These are phyloP conservation scores for Anisodus acutangulus DNA, from an alignment of 257 asterid genomes.

Conservation along the genomic window DNA sequence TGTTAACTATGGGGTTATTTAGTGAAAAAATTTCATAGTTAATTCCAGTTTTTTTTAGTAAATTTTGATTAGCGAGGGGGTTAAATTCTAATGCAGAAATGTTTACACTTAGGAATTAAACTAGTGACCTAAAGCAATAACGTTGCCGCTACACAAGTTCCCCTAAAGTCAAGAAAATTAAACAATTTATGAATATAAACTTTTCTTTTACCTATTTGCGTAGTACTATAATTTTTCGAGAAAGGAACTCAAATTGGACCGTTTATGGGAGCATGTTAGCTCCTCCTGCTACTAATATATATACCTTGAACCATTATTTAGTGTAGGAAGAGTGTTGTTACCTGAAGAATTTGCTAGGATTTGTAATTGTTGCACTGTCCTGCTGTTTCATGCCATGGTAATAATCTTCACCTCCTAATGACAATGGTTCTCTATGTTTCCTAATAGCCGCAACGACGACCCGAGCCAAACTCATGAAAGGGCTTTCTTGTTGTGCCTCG, in stretches of 20 bases:
- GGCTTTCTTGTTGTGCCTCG: conserved; percentile 46
- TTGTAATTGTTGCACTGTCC: conserved; percentile 30
- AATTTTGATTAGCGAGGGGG: background rate
- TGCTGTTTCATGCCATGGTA: conserved; percentile 33
- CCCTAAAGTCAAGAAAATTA: too few relatives aligned
- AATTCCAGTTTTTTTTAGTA: too few relatives aligned
- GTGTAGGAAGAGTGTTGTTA: conserved; percentile 29
- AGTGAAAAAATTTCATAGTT: too few relatives aligned
- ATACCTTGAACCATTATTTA: background rate
- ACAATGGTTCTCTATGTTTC: conserved; percentile 40
- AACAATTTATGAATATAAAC: too few relatives aligned
- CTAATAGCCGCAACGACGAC: conserved; percentile 49
- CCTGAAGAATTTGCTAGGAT: conserved; percentile 48
- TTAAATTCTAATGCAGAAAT: background rate
- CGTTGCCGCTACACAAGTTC: too few relatives aligned
- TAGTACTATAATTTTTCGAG: background rate
- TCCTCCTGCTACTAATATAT: background rate
- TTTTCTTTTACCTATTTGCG: too few relatives aligned
- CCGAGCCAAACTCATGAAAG: conserved; percentile 45
- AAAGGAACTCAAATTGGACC: background rate
- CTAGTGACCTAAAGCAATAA: too few relatives aligned
- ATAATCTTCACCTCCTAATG: conserved; percentile 34
- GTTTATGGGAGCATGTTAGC: background rate
- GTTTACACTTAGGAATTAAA: background rate
- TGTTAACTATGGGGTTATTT: too few relatives aligned